These are phyloP conservation scores for Xylaria arbuscula DNA, from an alignment of 2,329 filamentous ascomycete genomes.

Conservation along the genomic window DNA sequence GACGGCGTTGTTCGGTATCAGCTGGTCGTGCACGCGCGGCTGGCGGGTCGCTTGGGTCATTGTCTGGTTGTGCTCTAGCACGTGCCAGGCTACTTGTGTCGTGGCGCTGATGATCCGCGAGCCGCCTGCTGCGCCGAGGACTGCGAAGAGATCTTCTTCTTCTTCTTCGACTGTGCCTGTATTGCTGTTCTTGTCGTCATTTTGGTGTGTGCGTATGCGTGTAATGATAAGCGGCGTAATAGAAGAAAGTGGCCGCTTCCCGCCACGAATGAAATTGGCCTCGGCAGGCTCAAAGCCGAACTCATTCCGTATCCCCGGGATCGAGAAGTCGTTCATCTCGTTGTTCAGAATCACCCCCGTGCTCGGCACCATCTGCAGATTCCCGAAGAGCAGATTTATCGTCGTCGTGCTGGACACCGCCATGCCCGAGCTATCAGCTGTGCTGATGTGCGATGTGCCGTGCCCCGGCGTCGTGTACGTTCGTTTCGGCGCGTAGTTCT, in stretches of 20 bases:
- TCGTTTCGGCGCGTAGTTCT: constrained; percentile 74
- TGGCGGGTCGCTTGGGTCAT: constrained; percentile 70
- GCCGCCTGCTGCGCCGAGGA: constrained; percentile 82
- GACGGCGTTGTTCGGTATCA: constrained; percentile 74
- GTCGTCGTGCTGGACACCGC: constrained; percentile 87
- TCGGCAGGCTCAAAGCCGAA: constrained; percentile 87
- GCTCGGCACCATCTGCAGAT: constrained; percentile 79
- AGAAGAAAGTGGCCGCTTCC: constrained; percentile 85
- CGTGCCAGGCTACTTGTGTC: constrained; percentile 77
- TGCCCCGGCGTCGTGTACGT: constrained; percentile 75
- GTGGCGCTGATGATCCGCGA: constrained; percentile 85
- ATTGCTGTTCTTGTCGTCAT: no score
- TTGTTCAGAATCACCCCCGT: constrained; percentile 84
- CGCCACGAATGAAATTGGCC: constrained; percentile 82
- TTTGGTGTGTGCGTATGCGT: not conserved
- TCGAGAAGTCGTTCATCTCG: constrained; percentile 85
- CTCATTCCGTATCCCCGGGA: constrained; percentile 79
- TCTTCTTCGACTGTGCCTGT: no score
- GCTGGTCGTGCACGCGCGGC: constrained; percentile 83
- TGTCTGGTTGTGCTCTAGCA: constrained; percentile 72
- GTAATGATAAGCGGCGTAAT: constrained; percentile 80
- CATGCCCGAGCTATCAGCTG: constrained; percentile 78
- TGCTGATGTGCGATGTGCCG: constrained; percentile 78
- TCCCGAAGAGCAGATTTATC: constrained; percentile 87
- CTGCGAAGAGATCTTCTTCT: constrained; percentile 67